Evolutionary conservation across 805 yeast genomes (phyloP).

Genomic region (Ascoidea rubescens): DNA sequence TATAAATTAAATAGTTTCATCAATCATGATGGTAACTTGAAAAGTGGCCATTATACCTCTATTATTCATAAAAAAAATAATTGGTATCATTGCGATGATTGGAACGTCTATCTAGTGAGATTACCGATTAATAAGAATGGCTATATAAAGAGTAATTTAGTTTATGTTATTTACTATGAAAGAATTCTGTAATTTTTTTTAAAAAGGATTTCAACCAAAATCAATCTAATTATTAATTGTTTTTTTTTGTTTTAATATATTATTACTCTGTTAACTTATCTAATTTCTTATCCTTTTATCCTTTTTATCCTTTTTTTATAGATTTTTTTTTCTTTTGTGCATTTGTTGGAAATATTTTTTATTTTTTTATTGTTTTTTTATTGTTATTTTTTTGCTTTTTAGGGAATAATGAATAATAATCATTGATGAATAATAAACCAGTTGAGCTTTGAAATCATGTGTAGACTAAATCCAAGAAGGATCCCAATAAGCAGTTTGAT

Average conservation of each 20-base stretch:
- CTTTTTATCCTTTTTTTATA: neutral
- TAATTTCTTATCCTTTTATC: neutral
- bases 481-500: conserved; percentile 49
- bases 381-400: no score
- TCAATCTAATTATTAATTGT: no score
- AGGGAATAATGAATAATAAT: no score
- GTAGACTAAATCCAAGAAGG: conserved; percentile 47
- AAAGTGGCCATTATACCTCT: conserved; percentile 69
- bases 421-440: no score
- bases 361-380: neutral
- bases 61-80: conserved; percentile 34
- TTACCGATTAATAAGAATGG: neutral
- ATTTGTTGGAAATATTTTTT: neutral
- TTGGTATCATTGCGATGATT: conserved; percentile 12
- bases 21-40: conserved; percentile 56
- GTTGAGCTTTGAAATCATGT: no score
- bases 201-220: neutral
- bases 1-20: conserved; percentile 51
- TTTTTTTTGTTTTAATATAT: no score
- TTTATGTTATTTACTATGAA: neutral
- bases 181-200: no score
- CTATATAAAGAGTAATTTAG: neutral
- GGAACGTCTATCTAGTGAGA: neutral
- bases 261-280: neutral
- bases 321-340: neutral